These are phyloP conservation scores for Urochloa ruziziensis DNA, from an alignment of 176 grass and related monocot genomes.

Conservation along the genomic window DNA sequence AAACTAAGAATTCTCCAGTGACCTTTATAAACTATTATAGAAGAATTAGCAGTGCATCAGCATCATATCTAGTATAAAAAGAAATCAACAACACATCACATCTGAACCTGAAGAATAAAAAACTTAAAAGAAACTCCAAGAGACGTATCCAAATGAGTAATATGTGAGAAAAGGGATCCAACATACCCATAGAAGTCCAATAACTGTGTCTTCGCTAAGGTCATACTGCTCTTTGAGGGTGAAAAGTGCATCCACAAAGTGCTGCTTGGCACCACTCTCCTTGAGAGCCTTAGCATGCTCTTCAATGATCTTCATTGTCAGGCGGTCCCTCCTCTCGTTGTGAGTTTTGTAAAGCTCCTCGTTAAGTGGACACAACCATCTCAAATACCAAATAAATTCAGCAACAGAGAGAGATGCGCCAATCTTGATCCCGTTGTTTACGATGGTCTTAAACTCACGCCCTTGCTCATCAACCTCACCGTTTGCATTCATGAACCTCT, in stretches of 20 bases:
- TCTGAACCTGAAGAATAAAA: neutral
- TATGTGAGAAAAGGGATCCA: neutral
- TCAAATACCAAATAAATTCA: slow-evolving; percentile 68
- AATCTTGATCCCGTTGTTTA: slow-evolving; percentile 67
- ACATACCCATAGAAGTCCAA: slow-evolving; percentile 86
- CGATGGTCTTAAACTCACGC: slow-evolving; percentile 67
- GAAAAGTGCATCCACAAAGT: slow-evolving; percentile 78
- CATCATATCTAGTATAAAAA: neutral
- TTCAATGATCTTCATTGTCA: slow-evolving; percentile 84
- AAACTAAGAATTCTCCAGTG: neutral
- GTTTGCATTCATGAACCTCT: slow-evolving; percentile 65
- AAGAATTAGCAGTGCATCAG: neutral
- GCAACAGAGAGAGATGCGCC: slow-evolving; percentile 79
- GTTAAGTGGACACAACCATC: slow-evolving; percentile 76
- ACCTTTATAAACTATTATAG: neutral
- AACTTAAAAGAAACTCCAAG: neutral
- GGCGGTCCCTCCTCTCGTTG: slow-evolving; percentile 57
- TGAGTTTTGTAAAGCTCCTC: slow-evolving; percentile 72
- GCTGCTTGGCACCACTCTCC: slow-evolving; percentile 67
- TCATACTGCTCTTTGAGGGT: slow-evolving; percentile 73
- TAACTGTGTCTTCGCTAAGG: slow-evolving; percentile 72
- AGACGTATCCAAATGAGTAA: neutral
- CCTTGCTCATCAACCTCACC: slow-evolving; percentile 63
- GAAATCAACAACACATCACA: neutral
- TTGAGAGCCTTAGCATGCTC: slow-evolving; percentile 63